Percentiles rank a stretch among this genome's conserved stretches.
These are phyloP conservation scores for Funneliformis caledonium DNA, from an alignment of 371 early-diverging fungal genomes.

Conservation along the genomic window DNA sequence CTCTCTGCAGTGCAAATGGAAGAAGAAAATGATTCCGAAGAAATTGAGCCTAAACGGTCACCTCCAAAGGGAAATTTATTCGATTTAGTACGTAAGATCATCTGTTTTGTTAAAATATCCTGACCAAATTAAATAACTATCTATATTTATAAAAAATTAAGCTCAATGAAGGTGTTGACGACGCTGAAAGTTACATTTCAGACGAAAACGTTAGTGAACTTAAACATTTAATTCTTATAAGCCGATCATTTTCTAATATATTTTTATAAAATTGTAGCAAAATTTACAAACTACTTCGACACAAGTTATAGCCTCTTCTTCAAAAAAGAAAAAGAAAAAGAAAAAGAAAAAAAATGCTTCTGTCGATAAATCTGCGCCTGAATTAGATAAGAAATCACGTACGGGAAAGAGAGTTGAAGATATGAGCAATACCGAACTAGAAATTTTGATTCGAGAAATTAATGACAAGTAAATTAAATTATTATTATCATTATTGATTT, in stretches of 20 bases:
- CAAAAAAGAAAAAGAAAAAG: slow-evolving; percentile 50
- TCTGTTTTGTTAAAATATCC: neutral
- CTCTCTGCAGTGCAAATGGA: neutral
- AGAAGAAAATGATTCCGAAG: neutral
- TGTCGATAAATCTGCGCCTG: slow-evolving; percentile 25
- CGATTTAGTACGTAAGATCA: slow-evolving; percentile 9
- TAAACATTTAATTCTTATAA: neutral
- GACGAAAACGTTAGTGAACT: neutral
- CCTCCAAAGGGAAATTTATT: slow-evolving; percentile 6
- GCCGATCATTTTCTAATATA: neutral
- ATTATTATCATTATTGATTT: slow-evolving; percentile 9
- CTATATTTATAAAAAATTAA: neutral
- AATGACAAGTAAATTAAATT: slow-evolving; percentile 52
- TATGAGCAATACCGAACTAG: slow-evolving; percentile 68
- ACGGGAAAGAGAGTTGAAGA: slow-evolving; percentile 51
- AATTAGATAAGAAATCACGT: slow-evolving; percentile 35
- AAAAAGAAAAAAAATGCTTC: slow-evolving; percentile 57
- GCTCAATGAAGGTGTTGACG: slow-evolving; percentile 21
- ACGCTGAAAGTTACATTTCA: neutral
- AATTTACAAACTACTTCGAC: neutral
- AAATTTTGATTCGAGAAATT: slow-evolving; percentile 60
- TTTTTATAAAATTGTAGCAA: neutral
- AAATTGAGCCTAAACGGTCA: neutral
- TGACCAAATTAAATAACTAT: neutral
- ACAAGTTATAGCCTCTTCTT: neutral